A percentile compares a stretch with the other conserved stretches of the same genome.
These are phyloP conservation scores for Trichoderma atrobrunneum DNA, from an alignment of 2,329 filamentous ascomycete species.

Conservation along the genomic window DNA sequence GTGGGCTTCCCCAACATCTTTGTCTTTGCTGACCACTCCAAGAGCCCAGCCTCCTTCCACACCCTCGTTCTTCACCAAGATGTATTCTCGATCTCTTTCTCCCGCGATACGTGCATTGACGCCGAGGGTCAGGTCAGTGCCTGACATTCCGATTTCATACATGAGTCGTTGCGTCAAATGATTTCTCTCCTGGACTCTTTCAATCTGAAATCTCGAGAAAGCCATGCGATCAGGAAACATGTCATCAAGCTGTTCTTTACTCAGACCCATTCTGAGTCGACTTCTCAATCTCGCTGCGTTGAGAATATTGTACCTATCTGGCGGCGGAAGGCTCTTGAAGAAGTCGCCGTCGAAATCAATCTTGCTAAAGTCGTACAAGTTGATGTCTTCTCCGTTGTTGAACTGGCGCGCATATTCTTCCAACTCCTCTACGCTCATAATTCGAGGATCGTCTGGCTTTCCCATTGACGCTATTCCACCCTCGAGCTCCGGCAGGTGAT, in stretches of 20 bases:
- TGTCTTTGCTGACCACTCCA: conserved; percentile 85
- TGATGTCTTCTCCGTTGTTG: conserved; percentile 85
- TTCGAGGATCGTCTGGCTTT: conserved; percentile 83
- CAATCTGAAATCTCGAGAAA: conserved; percentile 95
- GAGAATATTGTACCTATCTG: conserved; percentile 93
- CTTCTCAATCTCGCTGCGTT: conserved; percentile 89
- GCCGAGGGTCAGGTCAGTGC: conserved; percentile 66
- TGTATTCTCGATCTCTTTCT: conserved; percentile 89
- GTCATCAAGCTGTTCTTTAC: conserved; percentile 88
- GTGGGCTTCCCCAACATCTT: conserved; percentile 71
- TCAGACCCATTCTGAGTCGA: conserved; percentile 89
- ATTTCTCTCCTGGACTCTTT: conserved; percentile 87
- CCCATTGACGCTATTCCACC: conserved; percentile 81
- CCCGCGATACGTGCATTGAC: conserved; percentile 69
- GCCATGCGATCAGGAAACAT: conserved; percentile 99
- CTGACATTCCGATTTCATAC: conserved; percentile 88
- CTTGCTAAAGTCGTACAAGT: conserved; percentile 93
- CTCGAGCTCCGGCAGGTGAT: conserved; percentile 86
- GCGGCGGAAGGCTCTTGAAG: conserved; percentile 84
- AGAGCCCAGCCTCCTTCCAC: conserved; percentile 95
- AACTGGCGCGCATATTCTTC: conserved; percentile 94
- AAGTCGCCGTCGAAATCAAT: conserved; percentile 97
- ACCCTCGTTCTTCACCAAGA: conserved; percentile 91
- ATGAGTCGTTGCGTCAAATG: conserved; percentile 92
- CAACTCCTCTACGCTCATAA: conserved; percentile 93